Evolutionary conservation across 441 rosid species (phyloP), one percentile per base, ranked within the genome.

Genomic region (Aquilaria agallochum): DNA sequence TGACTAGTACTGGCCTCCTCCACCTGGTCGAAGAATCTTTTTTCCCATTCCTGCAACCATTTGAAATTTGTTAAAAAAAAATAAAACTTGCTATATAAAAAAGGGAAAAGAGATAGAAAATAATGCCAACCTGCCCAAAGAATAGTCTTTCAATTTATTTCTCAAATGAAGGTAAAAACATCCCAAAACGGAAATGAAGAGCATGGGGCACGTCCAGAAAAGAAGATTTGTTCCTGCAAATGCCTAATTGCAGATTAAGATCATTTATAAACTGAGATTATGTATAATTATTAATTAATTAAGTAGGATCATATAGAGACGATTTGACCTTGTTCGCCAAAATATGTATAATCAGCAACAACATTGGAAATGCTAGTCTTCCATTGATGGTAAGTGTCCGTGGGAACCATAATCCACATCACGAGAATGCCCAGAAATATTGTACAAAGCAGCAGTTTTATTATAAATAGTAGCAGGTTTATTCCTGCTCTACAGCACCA

Each of bases 391-490:
- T 13, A 78, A 20, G 49, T 58, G 27, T 69, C 33, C 9, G 79
- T 72, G 47, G 82, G 76, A 50, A 67, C 31, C 72, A 78, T 65
- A 60, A 82, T 69, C 96, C 90, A 88, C 58, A 86, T 11, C 73
- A 85, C 58, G 15, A 79, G 55, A 72, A 66, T 69, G 31, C 88
- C 95, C 32, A 72, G 12, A 65, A 69, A 68, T n/a, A 82, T 55
- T 47, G 50, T 60, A 56, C 64, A 55, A 1, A 65, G 10, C 46
- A 81, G 58, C 4, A 74, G 40, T 76, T 72, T 76, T 53, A 75
- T 73, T 31, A 40, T 6, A 40, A 10, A 40, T 40, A 8, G 7
- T 10, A 40, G 45, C 9, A 40, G 45, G 2, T 40, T 40, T 40
- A 40, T 40, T 40, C 7, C 45, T 40, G 7, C 45, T 40, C 10